Evolutionary conservation across 805 yeast species (phyloP).

Genomic region (Lachancea quebecensis): DNA sequence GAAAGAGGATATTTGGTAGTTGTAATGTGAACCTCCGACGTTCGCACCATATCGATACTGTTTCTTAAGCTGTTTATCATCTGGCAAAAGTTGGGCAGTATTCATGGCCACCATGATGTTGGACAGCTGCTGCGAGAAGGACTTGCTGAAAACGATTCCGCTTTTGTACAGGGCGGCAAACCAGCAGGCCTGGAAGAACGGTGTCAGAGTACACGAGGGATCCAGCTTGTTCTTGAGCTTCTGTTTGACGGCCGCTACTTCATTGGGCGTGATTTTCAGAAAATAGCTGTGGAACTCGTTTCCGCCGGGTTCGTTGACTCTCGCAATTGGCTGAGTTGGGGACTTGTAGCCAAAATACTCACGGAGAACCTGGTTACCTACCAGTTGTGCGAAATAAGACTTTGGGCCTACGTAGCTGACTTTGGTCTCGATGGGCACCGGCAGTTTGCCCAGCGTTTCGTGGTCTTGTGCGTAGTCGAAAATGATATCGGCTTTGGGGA

Average conservation of each 20-base stretch:
- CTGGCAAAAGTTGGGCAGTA: constrained; percentile 15
- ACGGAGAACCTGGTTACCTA: constrained; percentile 11
- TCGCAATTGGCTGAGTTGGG: constrained; percentile 7
- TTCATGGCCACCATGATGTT: constrained; percentile 18
- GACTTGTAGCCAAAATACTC: constrained; percentile 14
- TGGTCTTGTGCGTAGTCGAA: constrained; percentile 16
- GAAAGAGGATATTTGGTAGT: constrained; percentile 19
- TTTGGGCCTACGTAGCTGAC: constrained; percentile 16
- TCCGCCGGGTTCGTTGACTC: constrained; percentile 1
- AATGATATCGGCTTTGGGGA: constrained; percentile 1
- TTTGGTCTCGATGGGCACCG: constrained; percentile 19
- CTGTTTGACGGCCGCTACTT: constrained; percentile 10
- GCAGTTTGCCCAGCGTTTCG: constrained; percentile 11
- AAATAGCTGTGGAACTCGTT: constrained; percentile 11
- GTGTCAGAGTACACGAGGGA: constrained; percentile 19
- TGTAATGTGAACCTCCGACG: constrained; percentile 24
- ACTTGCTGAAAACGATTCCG: constrained; percentile 14
- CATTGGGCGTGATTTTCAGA: constrained; percentile 10
- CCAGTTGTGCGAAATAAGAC: constrained; percentile 10
- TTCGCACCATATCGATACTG: constrained; percentile 20
- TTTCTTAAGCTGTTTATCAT: constrained; percentile 10
- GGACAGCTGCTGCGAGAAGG: constrained; percentile 16
- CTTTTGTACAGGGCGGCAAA: constrained; percentile 15
- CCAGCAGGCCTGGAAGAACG: constrained; percentile 22
- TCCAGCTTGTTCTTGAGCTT: constrained; percentile 9